A percentile compares a stretch with the other conserved stretches of the same genome.
These are phyloP conservation scores for Luzula sylvatica DNA, from an alignment of 176 grass and related monocot genomes.

Conservation along the genomic window DNA sequence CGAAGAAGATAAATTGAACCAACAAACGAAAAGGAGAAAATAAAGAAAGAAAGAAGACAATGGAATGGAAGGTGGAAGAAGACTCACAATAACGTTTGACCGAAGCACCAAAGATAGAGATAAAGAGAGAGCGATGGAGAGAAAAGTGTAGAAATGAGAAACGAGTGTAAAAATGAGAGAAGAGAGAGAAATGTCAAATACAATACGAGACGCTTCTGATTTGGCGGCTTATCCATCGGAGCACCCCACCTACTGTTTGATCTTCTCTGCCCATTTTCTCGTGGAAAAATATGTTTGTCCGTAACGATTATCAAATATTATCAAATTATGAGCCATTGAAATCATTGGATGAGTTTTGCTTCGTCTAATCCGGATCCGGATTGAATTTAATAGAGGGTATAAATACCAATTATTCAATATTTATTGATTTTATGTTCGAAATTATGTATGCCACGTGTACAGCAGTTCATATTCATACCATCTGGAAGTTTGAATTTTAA, in stretches of 20 bases:
- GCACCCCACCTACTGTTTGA: slow-evolving; percentile 10
- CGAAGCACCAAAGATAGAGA: not conserved
- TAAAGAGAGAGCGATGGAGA: slow-evolving; percentile 7
- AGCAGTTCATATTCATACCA: too few relatives aligned
- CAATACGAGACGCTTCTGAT: slow-evolving; percentile 23
- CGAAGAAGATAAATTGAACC: not conserved
- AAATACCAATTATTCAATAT: too few relatives aligned
- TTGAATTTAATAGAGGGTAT: too few relatives aligned
- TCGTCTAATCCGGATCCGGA: too few relatives aligned
- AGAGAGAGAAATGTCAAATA: slow-evolving; percentile 14
- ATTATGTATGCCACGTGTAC: too few relatives aligned
- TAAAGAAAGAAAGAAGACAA: too few relatives aligned
- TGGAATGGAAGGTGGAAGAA: not conserved
- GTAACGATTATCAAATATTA: not conserved
- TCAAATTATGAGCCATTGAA: too few relatives aligned
- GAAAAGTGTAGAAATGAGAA: slow-evolving; percentile 20
- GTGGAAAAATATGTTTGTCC: not conserved
- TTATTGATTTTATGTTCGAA: too few relatives aligned
- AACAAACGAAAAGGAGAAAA: not conserved
- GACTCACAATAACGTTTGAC: slow-evolving; percentile 30
- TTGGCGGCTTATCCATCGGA: slow-evolving; percentile 23
- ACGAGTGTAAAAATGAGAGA: slow-evolving; percentile 20
- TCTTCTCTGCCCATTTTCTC: slow-evolving; percentile 7
- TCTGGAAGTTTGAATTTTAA: too few relatives aligned
- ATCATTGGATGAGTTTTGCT: too few relatives aligned